These are phyloP conservation scores for Paramecium octaurelia DNA, from an alignment of 73 alveolate genomes.

Conservation along the genomic window DNA sequence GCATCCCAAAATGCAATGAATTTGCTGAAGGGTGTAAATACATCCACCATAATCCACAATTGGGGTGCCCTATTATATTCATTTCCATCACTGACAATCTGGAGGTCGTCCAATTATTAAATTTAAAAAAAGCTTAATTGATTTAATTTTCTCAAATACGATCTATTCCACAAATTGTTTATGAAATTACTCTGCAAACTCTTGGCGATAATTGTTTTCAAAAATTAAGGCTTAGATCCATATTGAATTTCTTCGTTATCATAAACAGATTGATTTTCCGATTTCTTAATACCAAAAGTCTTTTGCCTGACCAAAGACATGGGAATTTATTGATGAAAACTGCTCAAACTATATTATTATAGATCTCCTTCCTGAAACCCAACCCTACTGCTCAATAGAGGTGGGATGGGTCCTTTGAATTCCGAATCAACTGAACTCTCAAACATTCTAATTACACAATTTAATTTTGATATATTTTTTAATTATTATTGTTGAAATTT, in stretches of 20 bases:
- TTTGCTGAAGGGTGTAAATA: slow-evolving; percentile 12
- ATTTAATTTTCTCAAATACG: slow-evolving; percentile 2
- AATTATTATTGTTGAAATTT: background rate
- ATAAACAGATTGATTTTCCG: background rate
- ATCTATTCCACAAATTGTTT: slow-evolving; percentile 21
- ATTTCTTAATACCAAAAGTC: background rate
- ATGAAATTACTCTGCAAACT: background rate
- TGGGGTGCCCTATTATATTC: background rate
- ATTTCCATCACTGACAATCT: background rate
- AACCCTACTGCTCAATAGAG: background rate
- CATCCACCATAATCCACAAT: background rate
- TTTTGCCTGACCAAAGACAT: background rate
- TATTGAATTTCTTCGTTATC: background rate
- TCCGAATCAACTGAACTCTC: background rate
- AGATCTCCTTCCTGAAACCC: background rate
- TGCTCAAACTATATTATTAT: background rate
- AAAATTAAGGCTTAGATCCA: background rate
- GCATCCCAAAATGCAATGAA: slow-evolving; percentile 14
- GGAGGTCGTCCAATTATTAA: background rate
- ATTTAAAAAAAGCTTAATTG: background rate
- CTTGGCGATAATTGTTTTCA: background rate
- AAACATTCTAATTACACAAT: background rate
- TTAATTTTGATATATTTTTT: background rate
- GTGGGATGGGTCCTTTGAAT: background rate
- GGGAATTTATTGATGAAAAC: background rate